Percentiles rank a stretch among this genome's conserved stretches.
Conservation (phyloP, 352 stramenopile genomes). For the Halophytophthora batemanensis region DNA sequence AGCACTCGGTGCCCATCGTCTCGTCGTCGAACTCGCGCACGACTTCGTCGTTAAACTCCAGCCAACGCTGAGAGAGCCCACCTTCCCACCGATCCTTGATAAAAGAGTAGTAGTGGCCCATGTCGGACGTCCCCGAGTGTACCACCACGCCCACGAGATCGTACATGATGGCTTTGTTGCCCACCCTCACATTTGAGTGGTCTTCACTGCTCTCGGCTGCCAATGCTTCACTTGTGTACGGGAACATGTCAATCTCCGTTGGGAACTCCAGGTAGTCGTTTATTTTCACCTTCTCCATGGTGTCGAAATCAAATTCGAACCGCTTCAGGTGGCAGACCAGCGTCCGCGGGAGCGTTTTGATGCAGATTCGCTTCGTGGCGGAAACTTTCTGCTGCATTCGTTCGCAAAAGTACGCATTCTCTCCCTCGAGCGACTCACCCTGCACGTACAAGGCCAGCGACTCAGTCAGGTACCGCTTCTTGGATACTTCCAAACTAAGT, state of each 20-base stretch:
- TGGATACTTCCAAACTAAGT: slow-evolving; percentile 75
- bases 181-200: neutral
- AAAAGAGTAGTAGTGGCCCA: slow-evolving; percentile 95
- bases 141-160: slow-evolving; percentile 91
- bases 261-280: slow-evolving; percentile 87
- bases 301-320: slow-evolving; percentile 89
- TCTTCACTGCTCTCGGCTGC: slow-evolving; percentile 2
- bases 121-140: slow-evolving; percentile 90
- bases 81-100: slow-evolving; percentile 67
- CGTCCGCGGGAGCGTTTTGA: slow-evolving; percentile 73
- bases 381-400: slow-evolving; percentile 63
- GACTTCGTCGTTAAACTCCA: slow-evolving; percentile 92
- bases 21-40: slow-evolving; percentile 79
- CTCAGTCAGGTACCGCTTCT: slow-evolving; percentile 58
- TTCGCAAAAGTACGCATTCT: slow-evolving; percentile 83
- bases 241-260: slow-evolving; percentile 86
- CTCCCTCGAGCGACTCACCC: slow-evolving; percentile 68
- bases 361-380: slow-evolving; percentile 79
- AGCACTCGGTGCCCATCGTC: slow-evolving; percentile 84
- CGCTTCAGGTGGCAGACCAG: slow-evolving; percentile 85
- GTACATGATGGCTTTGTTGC: slow-evolving; percentile 52
- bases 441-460: slow-evolving; percentile 71
- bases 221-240: slow-evolving; percentile 82
- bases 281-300: slow-evolving; percentile 88
- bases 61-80: slow-evolving; percentile 46